Base-by-base conservation (phyloP, 352 stramenopile species). In the Phytophthora tentaculata region DNA sequence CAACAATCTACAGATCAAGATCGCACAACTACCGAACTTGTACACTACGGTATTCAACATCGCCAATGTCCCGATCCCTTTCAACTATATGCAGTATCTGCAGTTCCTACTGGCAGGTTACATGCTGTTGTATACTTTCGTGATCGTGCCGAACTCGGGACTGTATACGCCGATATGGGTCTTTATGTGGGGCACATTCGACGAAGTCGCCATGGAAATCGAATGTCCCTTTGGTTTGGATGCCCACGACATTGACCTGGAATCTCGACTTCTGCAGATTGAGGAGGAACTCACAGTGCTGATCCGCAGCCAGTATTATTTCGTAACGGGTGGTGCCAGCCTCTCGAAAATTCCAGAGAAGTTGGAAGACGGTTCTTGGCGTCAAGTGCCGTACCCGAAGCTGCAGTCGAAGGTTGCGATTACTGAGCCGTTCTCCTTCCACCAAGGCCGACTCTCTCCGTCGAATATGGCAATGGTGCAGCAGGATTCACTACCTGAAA, bases 41-140 rank as follows among this genome's bases (percentile, higher is more conserved):
- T 92, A 92, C 71, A 90, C 81, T 44, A 88, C 84, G 2, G 82
- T 92, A 0, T 93, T 89, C 73, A 89, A 88, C 61, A 91, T 93
- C 64, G 83, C 84, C 22, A 93, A 93, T 47, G 81, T 91, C 9
- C 84, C 84, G n/a, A 93, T 93, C 55, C 84, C 84, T 51, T 93
- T 93, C 83, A 90, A 90, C 71, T 93, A 93, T 69, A 89, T 88
- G 72, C 84, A 93, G 68, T 93, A 90, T 56, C 68, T 91, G 1
- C 79, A 90, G 62, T 72, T 84, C 1, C 71, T 93, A 28, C 75
- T 93, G 35, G 49, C 77, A 26, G 72, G 71, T 3, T 93, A 93
- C 70, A 89, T 93, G 79, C 75, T 73, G 56, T 74, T 93, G 37
- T 93, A 93, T 72, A 91, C 78, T 10, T 79, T 93, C 60, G 84